phyloP scores from a whole-genome alignment of 2,329 filamentous ascomycete genomes.

The Aspergillus flavus region DNA sequence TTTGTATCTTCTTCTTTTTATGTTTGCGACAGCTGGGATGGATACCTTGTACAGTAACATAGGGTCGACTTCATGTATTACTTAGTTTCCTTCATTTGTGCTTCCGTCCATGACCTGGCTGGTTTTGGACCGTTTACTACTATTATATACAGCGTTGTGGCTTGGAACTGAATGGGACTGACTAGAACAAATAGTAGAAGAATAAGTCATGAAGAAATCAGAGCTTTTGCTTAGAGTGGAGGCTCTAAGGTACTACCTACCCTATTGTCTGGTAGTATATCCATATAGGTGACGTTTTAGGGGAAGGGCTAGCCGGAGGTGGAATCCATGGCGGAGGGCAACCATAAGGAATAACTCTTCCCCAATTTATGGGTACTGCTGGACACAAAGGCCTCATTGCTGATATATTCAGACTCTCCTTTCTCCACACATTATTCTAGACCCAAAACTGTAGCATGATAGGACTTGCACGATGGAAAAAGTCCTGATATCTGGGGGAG shows the following conservation, averaged over 20 bases:
- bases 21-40: conserved; percentile 36
- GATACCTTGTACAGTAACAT: conserved; percentile 44
- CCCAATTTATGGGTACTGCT: neutral
- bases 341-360: too few species aligned
- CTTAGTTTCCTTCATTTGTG: conserved; percentile 18
- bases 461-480: neutral
- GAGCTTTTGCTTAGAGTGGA: neutral
- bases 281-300: neutral
- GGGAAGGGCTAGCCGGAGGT: neutral
- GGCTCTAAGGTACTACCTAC: neutral
- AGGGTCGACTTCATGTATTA: conserved; percentile 28
- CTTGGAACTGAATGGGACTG: neutral
- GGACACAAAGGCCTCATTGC: neutral
- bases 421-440: neutral
- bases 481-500: conserved; percentile 42
- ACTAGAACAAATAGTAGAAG: neutral
- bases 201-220: neutral
- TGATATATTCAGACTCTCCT: neutral
- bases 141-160: neutral
- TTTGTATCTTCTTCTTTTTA: conserved; percentile 20
- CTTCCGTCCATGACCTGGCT: conserved; percentile 12
- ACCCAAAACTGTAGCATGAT: neutral
- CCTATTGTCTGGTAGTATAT: too few species aligned
- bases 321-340: neutral
- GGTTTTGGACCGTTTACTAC: neutral